phyloP scores from a whole-genome alignment of 2,329 filamentous ascomycete species.

The Pyrenochaeta sp. region DNA sequence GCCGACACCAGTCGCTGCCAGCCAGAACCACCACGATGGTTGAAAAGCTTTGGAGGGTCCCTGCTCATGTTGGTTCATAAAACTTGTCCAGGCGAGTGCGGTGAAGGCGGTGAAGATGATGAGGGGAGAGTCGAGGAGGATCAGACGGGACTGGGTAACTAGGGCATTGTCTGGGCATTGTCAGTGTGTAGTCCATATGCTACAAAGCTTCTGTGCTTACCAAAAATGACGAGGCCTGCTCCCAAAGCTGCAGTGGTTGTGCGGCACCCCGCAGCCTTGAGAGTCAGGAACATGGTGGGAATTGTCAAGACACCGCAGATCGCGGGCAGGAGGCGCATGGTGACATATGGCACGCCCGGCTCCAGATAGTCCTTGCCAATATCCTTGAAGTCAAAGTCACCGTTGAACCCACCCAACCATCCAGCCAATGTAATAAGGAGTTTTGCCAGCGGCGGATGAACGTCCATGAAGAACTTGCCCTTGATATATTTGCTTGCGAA shows the following conservation, averaged over 20 bases:
- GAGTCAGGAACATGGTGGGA: constrained; percentile 91
- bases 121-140: constrained; percentile 93
- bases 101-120: constrained; percentile 94
- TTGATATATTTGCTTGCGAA: constrained; percentile 99
- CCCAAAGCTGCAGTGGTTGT: constrained; percentile 86
- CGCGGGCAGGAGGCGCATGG: constrained; percentile 94
- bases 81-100: constrained; percentile 87
- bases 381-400: constrained; percentile 98
- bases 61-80: constrained; percentile 96
- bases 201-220: constrained; percentile 56
- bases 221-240: constrained; percentile 87
- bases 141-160: constrained; percentile 91
- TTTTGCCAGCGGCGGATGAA: constrained; percentile 97
- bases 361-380: constrained; percentile 99
- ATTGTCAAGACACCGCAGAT: constrained; percentile 87
- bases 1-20: constrained; percentile 83
- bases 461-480: constrained; percentile 99
- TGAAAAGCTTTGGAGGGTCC: constrained; percentile 88
- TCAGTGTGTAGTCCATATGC: constrained; percentile 25
- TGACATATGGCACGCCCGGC: constrained; percentile 93
- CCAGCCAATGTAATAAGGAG: constrained; percentile 94
- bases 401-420: constrained; percentile 93
- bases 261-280: constrained; percentile 90
- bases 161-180: constrained; percentile 81
- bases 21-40: constrained; percentile 97